A percentile compares a stretch with the other conserved stretches of the same genome.
Evolutionary conservation across 208 protist species (phyloP).

Genomic region (Crithidia fasciculata): DNA sequence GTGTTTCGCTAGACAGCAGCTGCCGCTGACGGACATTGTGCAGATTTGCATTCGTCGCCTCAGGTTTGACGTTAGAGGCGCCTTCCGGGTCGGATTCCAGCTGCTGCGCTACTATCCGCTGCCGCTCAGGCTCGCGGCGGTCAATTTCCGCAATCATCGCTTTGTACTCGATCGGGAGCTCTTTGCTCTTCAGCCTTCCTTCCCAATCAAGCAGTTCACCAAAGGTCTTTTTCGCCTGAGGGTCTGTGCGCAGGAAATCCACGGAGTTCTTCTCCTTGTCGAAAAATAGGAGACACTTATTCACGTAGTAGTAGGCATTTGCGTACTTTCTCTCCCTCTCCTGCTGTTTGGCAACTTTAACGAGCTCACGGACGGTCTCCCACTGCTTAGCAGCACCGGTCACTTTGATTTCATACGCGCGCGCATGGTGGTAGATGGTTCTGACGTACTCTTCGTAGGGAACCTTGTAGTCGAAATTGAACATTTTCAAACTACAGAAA

Average conservation of each 20-base stretch:
- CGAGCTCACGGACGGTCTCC: constrained; percentile 27
- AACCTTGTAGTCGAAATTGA: constrained; percentile 60
- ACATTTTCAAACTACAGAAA: constrained; percentile 29
- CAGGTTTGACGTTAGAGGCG: neutral
- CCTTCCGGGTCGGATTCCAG: constrained; percentile 27
- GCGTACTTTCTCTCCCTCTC: constrained; percentile 34
- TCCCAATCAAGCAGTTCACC: constrained; percentile 33
- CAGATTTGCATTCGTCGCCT: neutral
- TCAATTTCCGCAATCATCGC: constrained; percentile 43
- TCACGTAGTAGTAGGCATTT: constrained; percentile 55
- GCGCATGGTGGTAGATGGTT: constrained; percentile 64
- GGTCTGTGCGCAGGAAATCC: constrained; percentile 17
- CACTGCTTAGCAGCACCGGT: constrained; percentile 22
- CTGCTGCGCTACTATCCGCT: constrained; percentile 39
- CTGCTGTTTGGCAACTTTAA: constrained; percentile 24
- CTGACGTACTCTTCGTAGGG: constrained; percentile 53
- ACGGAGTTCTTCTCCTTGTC: constrained; percentile 40
- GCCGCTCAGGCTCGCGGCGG: constrained; percentile 36
- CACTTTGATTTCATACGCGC: constrained; percentile 30
- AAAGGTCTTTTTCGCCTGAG: constrained; percentile 23
- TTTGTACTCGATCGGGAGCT: constrained; percentile 41
- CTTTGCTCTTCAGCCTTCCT: constrained; percentile 25
- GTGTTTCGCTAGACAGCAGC: constrained; percentile 29
- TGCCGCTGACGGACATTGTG: constrained; percentile 29
- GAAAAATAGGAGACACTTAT: constrained; percentile 56